These are phyloP conservation scores for Aegilops sharonensis DNA, from an alignment of 176 grass and related monocot genomes.

Conservation along the genomic window DNA sequence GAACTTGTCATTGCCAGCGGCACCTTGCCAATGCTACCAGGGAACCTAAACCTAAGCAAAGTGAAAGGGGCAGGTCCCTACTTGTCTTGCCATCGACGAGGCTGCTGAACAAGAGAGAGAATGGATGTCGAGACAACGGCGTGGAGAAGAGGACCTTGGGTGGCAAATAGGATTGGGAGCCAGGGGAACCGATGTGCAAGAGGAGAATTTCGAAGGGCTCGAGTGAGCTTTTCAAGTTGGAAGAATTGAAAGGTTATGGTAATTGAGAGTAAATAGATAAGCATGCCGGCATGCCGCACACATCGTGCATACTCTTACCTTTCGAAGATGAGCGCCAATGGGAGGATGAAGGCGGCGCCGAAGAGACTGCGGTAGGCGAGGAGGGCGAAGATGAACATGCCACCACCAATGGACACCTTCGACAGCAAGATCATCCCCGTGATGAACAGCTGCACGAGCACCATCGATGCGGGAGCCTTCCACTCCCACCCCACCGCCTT, in stretches of 20 bases:
- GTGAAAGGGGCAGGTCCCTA: no score
- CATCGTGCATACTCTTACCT: neutral
- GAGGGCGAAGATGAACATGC: slow-evolving; percentile 44
- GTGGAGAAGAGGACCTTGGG: no score
- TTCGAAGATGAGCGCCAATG: slow-evolving; percentile 33
- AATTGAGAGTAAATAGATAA: neutral
- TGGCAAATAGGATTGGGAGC: no score
- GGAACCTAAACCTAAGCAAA: no score
- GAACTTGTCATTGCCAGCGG: no score
- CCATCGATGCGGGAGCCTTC: slow-evolving; percentile 36
- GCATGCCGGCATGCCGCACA: no score
- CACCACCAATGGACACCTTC: slow-evolving; percentile 30
- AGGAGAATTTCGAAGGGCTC: neutral
- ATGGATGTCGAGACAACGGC: no score
- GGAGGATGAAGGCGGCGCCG: slow-evolving; percentile 35
- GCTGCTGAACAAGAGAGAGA: no score
- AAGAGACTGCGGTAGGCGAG: slow-evolving; percentile 36
- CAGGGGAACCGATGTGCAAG: no score
- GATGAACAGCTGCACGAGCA: slow-evolving; percentile 36
- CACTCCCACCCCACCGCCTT: slow-evolving; percentile 7
- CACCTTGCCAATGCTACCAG: no score
- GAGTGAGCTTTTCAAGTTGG: no score
- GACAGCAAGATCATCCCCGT: slow-evolving; percentile 49
- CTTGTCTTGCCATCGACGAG: no score
- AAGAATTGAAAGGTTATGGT: neutral